Evolutionary conservation across 1,284 basidiomycete genomes (phyloP).

Genomic region (Puccinia coronata): DNA sequence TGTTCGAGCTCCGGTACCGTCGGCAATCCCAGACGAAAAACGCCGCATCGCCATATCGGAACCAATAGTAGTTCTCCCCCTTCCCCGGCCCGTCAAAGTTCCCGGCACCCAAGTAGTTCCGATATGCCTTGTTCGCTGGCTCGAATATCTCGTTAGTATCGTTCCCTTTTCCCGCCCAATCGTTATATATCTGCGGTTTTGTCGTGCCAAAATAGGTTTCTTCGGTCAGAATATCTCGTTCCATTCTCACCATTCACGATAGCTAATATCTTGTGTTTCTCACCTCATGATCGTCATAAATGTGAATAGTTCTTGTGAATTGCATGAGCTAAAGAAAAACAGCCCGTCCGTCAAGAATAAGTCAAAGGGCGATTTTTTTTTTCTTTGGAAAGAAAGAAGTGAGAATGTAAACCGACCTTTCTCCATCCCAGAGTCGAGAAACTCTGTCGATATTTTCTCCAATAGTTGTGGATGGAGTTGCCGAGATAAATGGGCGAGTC

Average conservation of each 20-base stretch:
- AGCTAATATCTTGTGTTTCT: not conserved
- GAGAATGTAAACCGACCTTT: conserved; percentile 67
- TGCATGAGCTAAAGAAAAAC: conserved; percentile 27
- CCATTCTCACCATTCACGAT: not conserved
- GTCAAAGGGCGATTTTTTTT: conserved; percentile 40
- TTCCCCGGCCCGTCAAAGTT: conserved; percentile 49
- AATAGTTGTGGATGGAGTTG: conserved; percentile 65
- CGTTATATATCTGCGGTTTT: conserved; percentile 65
- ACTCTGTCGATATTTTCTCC: conserved; percentile 68
- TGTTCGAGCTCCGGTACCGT: conserved; percentile 56
- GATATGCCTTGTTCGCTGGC: conserved; percentile 42
- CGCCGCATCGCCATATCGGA: conserved; percentile 43
- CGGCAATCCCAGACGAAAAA: conserved; percentile 50
- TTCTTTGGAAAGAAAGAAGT: conserved; percentile 53
- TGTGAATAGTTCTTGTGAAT: conserved; percentile 64
- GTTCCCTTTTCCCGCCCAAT: conserved; percentile 66
- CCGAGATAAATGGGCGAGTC: conserved; percentile 62
- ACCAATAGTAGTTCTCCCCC: conserved; percentile 52
- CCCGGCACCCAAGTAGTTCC: conserved; percentile 29
- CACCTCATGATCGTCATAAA: conserved; percentile 72
- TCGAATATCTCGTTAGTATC: conserved; percentile 63
- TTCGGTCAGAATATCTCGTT: not conserved
- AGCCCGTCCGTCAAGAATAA: not conserved
- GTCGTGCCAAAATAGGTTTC: not conserved
- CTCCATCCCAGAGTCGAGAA: conserved; percentile 69